Evolutionary conservation across 495 filamentous ascomycete species (phyloP).

Genomic region (Penicillium odoratum): DNA sequence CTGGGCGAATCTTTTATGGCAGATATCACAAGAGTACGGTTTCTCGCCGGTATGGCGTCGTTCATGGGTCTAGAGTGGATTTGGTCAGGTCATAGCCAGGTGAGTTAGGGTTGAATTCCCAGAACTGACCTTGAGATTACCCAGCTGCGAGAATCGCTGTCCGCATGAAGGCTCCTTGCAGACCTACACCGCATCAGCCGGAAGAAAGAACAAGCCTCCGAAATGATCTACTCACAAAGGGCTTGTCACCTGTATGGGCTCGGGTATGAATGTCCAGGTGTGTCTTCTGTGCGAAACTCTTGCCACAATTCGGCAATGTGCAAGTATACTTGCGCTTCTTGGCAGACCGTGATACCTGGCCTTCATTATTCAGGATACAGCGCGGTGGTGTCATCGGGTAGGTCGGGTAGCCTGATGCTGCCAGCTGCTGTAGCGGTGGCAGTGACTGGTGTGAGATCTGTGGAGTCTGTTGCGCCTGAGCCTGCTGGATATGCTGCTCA

Average conservation of each 20-base stretch:
- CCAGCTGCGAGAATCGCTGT: conserved; percentile 81
- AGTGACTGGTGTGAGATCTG: conserved; percentile 29
- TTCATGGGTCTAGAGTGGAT: conserved; percentile 66
- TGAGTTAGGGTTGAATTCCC: background rate
- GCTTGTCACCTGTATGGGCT: conserved; percentile 87
- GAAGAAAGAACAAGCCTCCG: background rate
- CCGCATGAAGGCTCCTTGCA: conserved; percentile 76
- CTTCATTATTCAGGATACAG: conserved; percentile 28
- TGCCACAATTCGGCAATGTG: conserved; percentile 70
- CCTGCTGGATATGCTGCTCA: background rate
- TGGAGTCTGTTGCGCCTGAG: background rate
- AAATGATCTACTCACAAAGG: conserved; percentile 65
- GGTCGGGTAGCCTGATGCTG: conserved; percentile 20
- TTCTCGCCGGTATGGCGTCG: conserved; percentile 85
- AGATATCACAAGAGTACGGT: conserved; percentile 80
- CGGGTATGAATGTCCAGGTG: conserved; percentile 90
- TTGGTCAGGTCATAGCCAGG: background rate
- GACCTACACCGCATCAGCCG: conserved; percentile 45
- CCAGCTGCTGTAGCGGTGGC: conserved; percentile 37
- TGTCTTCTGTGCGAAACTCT: conserved; percentile 88
- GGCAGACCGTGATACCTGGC: conserved; percentile 32
- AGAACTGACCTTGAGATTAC: conserved; percentile 74
- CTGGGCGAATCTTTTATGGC: conserved; percentile 80
- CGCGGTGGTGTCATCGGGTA: conserved; percentile 32
- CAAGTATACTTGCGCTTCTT: conserved; percentile 67